Percentiles rank a stretch among this genome's conserved stretches.
Evolutionary conservation across 208 protist genomes (phyloP).

Genomic region (Crithidia mellificae): DNA sequence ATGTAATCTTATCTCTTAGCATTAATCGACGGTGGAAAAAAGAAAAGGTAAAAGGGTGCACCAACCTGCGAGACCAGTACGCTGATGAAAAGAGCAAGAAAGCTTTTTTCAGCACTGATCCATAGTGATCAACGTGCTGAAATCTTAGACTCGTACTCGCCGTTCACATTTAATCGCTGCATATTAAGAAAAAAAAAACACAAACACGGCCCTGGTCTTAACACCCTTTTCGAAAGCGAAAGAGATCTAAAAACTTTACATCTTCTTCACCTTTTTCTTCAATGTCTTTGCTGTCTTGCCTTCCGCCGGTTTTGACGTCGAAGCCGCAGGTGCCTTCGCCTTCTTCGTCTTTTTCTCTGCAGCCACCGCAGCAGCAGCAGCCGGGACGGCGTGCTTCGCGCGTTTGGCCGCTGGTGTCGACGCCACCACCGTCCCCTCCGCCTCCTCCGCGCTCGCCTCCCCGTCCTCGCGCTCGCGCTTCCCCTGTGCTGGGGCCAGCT

Average conservation of each 20-base stretch:
- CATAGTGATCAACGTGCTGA: not conserved
- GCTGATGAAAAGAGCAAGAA: not conserved
- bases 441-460: not conserved
- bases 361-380: not conserved
- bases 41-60: not conserved
- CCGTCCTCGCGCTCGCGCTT: constrained; percentile 46
- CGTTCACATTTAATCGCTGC: not conserved
- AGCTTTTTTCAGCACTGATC: not conserved
- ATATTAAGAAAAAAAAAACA: not conserved
- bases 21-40: not conserved
- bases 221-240: not conserved
- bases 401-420: not conserved
- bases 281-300: not conserved
- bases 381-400: not conserved
- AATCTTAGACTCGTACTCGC: not conserved
- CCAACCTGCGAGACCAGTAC: not conserved
- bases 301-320: not conserved
- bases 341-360: constrained; percentile 13
- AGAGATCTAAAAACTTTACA: constrained; percentile 7
- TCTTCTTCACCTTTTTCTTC: constrained; percentile 33
- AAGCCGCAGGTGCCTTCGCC: not conserved
- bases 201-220: too few relatives aligned
- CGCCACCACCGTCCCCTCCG: not conserved
- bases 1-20: not conserved
- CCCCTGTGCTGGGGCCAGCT: constrained; percentile 50